Evolutionary conservation across 2,329 filamentous ascomycete genomes (phyloP).

Genomic region (Neonectria ditissima): DNA sequence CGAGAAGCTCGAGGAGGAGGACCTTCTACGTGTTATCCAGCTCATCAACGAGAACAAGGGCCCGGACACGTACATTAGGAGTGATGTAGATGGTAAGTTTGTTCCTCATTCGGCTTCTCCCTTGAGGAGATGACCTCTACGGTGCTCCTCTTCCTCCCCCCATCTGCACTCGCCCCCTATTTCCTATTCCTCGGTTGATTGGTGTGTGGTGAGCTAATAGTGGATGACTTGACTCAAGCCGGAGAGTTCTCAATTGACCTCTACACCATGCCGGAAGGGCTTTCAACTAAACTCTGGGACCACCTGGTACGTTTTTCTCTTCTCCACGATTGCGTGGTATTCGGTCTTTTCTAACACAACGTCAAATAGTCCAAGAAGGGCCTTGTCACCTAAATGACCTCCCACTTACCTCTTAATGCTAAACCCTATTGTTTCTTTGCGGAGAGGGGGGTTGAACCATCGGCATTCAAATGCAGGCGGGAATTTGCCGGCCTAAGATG

Average conservation of each 20-base stretch:
- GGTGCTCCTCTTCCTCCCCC: not conserved
- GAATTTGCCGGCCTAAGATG: slow-evolving; percentile 38
- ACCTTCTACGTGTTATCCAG: slow-evolving; percentile 93
- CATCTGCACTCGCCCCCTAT: not conserved
- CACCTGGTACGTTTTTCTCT: slow-evolving; percentile 67
- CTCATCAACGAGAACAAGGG: slow-evolving; percentile 98
- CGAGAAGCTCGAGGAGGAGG: slow-evolving; percentile 90
- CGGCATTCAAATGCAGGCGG: slow-evolving; percentile 37
- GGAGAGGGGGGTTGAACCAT: slow-evolving; percentile 32
- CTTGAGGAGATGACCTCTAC: not conserved
- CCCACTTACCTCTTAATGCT: slow-evolving; percentile 32
- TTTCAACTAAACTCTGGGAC: slow-evolving; percentile 97
- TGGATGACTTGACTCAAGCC: slow-evolving; percentile 63
- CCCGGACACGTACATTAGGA: slow-evolving; percentile 94
- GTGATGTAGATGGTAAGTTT: slow-evolving; percentile 89
- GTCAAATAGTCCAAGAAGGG: slow-evolving; percentile 55
- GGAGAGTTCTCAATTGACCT: slow-evolving; percentile 99
- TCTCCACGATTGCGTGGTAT: not conserved
- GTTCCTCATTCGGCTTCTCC: slow-evolving; percentile 14
- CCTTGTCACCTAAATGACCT: slow-evolving; percentile 49
- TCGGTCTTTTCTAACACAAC: slow-evolving; percentile 15
- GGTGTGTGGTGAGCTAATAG: slow-evolving; percentile 50
- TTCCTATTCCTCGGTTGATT: slow-evolving; percentile 47
- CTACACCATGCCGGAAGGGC: slow-evolving; percentile 91
- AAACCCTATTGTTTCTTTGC: slow-evolving; percentile 35